Conservation (phyloP, 2,329 filamentous ascomycete genomes). For the Diaporthe ampelina region DNA sequence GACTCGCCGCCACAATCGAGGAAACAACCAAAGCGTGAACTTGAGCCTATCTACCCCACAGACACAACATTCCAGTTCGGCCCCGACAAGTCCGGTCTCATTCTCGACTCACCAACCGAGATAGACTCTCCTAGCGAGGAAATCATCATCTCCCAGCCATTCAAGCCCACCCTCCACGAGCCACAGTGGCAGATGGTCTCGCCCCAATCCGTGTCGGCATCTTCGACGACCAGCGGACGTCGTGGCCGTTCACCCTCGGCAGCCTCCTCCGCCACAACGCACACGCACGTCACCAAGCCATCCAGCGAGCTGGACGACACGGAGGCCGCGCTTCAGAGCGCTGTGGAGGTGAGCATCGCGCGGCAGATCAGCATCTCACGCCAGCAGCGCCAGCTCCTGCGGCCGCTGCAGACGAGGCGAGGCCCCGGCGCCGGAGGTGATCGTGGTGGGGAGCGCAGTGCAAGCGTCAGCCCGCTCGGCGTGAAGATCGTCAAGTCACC, state of each 20-base stretch:
- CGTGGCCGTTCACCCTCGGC: slow-evolving; percentile 43
- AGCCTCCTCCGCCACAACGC: slow-evolving; percentile 42
- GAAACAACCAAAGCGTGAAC: slow-evolving; percentile 5
- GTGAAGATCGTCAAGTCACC: slow-evolving; percentile 44
- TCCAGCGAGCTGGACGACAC: slow-evolving; percentile 55
- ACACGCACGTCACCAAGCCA: slow-evolving; percentile 51
- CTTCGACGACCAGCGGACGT: slow-evolving; percentile 47
- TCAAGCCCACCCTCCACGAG: slow-evolving; percentile 55
- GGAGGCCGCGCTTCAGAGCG: slow-evolving; percentile 62
- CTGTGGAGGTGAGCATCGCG: slow-evolving; percentile 76
- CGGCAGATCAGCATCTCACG: slow-evolving; percentile 76
- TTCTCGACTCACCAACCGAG: slow-evolving; percentile 59
- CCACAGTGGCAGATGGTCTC: slow-evolving; percentile 65
- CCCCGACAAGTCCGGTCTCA: slow-evolving; percentile 52
- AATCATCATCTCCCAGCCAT: slow-evolving; percentile 49
- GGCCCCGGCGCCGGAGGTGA: slow-evolving; percentile 22
- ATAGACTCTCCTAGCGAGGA: slow-evolving; percentile 44
- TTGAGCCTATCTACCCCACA: slow-evolving; percentile 40
- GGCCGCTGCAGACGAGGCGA: slow-evolving; percentile 61
- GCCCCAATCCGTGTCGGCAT: slow-evolving; percentile 53
- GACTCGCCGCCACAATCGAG: slow-evolving; percentile 28
- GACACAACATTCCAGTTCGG: slow-evolving; percentile 48
- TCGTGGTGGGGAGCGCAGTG: slow-evolving; percentile 17
- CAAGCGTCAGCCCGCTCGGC: slow-evolving; percentile 39
- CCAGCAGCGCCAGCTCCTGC: slow-evolving; percentile 71